These are phyloP conservation scores for Tolypocladium amazonense DNA, from an alignment of 2,329 filamentous ascomycete genomes.

Conservation along the genomic window DNA sequence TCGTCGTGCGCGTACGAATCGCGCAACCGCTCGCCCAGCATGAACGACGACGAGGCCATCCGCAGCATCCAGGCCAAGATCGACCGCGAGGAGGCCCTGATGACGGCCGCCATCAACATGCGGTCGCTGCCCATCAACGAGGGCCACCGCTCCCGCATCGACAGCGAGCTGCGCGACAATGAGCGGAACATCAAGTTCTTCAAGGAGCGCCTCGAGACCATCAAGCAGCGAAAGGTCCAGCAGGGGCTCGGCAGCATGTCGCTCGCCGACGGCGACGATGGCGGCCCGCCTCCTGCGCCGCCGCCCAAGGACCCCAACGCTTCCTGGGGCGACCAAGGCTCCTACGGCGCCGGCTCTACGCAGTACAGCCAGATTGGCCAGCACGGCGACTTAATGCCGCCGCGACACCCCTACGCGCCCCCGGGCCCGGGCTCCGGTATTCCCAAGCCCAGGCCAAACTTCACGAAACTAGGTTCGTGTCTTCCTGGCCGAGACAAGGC, in stretches of 20 bases:
- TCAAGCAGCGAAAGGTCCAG: conserved; percentile 70
- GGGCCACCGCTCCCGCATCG: conserved; percentile 77
- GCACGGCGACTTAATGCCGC: conserved; percentile 67
- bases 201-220: conserved; percentile 79
- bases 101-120: conserved; percentile 91
- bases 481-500: background rate
- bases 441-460: conserved; percentile 75
- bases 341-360: conserved; percentile 42
- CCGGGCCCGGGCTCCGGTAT: conserved; percentile 51
- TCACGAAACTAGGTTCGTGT: conserved; percentile 80
- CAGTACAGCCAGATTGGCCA: conserved; percentile 49
- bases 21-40: conserved; percentile 32
- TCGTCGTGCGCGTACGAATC: conserved; percentile 28
- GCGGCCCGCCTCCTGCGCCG: conserved; percentile 46
- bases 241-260: conserved; percentile 58
- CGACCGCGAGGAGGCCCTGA: conserved; percentile 89
- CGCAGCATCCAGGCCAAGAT: conserved; percentile 93
- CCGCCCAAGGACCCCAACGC: conserved; percentile 60
- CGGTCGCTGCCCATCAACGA: conserved; percentile 92
- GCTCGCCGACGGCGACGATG: conserved; percentile 39
- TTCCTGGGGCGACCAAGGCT: conserved; percentile 41
- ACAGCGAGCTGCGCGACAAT: conserved; percentile 89
- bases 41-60: conserved; percentile 55
- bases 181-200: conserved; percentile 92
- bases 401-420: conserved; percentile 67